Evolutionary conservation across 1,284 basidiomycete species (phyloP).

Genomic region (Cutaneotrichosporon mucoides): DNA sequence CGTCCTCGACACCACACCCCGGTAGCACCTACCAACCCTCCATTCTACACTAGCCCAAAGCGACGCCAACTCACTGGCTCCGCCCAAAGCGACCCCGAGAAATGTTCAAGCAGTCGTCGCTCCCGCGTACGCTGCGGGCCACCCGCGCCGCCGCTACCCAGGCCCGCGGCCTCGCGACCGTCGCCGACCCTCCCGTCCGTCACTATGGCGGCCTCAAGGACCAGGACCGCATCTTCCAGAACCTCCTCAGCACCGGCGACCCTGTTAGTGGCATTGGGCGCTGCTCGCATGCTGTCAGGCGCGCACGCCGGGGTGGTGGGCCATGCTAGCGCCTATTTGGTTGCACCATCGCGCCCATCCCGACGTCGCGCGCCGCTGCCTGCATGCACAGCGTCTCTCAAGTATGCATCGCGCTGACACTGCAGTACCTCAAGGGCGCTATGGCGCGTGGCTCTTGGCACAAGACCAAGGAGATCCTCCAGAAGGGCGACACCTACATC

Average conservation of each 20-base stretch:
- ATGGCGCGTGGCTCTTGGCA: slow-evolving; percentile 95
- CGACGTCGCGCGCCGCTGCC: too few species aligned
- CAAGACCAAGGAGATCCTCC: slow-evolving; percentile 88
- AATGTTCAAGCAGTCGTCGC: slow-evolving; percentile 11
- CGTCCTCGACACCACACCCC: neutral
- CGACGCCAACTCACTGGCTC: slow-evolving; percentile 2
- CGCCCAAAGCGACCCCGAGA: neutral
- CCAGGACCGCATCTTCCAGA: slow-evolving; percentile 65
- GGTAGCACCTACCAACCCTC: neutral
- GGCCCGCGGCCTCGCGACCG: slow-evolving; percentile 60
- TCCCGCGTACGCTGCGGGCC: slow-evolving; percentile 7
- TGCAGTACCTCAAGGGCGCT: slow-evolving; percentile 67
- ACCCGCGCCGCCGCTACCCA: neutral
- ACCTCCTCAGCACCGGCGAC: neutral
- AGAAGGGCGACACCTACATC: slow-evolving; percentile 76
- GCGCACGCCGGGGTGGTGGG: too few species aligned
- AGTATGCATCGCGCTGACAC: neutral
- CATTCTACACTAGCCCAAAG: neutral
- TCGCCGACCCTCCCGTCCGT: slow-evolving; percentile 68
- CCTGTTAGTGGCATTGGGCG: neutral
- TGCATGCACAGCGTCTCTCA: neutral
- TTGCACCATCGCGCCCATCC: too few species aligned
- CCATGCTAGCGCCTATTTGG: too few species aligned
- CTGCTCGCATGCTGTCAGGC: too few species aligned
- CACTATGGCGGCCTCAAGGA: slow-evolving; percentile 87